Percentiles rank a stretch among this genome's conserved stretches.
Evolutionary conservation across 331 rosid genomes (phyloP).

Genomic region (Malus hybrid): DNA sequence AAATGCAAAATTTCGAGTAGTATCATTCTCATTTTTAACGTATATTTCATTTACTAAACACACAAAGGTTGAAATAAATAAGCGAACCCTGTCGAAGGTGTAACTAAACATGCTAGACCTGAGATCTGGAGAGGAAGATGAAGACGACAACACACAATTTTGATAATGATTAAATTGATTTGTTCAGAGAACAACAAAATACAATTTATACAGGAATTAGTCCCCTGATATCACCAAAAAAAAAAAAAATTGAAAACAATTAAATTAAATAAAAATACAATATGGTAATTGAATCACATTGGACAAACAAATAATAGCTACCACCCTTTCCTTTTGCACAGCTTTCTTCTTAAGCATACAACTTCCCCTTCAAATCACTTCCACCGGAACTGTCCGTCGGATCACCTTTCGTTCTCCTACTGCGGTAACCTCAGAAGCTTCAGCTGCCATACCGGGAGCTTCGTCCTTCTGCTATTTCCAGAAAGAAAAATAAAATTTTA

Average conservation of each 20-base stretch:
- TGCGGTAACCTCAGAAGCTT: conserved; percentile 5
- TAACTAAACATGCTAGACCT: too few relatives aligned
- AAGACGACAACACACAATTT: not conserved
- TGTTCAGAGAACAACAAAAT: not conserved
- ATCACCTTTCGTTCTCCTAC: not conserved
- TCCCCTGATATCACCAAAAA: conserved; percentile 24
- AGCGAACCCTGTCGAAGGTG: too few relatives aligned
- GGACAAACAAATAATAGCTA: not conserved
- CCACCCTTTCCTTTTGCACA: conserved; percentile 28
- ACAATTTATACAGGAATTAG: not conserved
- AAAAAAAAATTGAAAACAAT: conserved; percentile 1
- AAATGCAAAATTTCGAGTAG: too few relatives aligned
- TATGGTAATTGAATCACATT: not conserved
- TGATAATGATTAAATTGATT: not conserved
- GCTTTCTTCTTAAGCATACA: not conserved
- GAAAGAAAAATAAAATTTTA: conserved; percentile 28
- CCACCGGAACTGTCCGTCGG: not conserved
- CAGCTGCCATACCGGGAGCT: conserved; percentile 12
- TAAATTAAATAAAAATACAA: conserved; percentile 24
- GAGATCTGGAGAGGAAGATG: not conserved
- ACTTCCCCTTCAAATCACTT: not conserved
- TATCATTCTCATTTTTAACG: not conserved
- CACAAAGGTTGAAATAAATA: not conserved
- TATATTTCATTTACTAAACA: too few relatives aligned
- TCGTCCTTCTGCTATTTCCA: conserved; percentile 15